phyloP scores from a whole-genome alignment of 2,329 filamentous ascomycete genomes.

The Beauveria caledonica region DNA sequence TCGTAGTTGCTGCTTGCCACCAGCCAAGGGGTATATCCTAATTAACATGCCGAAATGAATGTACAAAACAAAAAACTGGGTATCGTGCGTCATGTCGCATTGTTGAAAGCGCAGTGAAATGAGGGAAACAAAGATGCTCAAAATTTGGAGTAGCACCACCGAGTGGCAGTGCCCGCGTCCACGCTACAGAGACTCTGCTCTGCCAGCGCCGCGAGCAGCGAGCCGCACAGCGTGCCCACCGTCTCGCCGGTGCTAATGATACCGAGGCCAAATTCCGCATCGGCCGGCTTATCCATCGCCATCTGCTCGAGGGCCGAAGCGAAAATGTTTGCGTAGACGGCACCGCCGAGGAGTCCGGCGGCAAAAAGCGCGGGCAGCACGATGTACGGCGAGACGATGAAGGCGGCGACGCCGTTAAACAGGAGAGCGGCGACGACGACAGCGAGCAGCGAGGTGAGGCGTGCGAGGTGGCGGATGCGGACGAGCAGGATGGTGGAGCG shows the following conservation, averaged over 20 bases:
- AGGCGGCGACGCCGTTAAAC: slow-evolving; percentile 17
- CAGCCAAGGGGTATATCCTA: slow-evolving; percentile 4
- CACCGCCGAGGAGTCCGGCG: slow-evolving; percentile 22
- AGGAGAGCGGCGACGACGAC: slow-evolving; percentile 13
- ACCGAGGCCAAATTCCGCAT: slow-evolving; percentile 23
- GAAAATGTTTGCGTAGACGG: slow-evolving; percentile 21
- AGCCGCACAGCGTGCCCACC: slow-evolving; percentile 20
- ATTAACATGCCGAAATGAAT: neutral
- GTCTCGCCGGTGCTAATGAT: slow-evolving; percentile 22
- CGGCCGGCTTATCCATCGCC: slow-evolving; percentile 12
- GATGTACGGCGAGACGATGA: slow-evolving; percentile 17
- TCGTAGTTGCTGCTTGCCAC: neutral
- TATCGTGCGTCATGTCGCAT: neutral
- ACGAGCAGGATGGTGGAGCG: slow-evolving; percentile 18
- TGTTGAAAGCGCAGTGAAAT: slow-evolving; percentile 7
- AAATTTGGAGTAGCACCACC: slow-evolving; percentile 20
- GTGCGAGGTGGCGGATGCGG: slow-evolving; percentile 11
- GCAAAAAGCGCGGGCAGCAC: slow-evolving; percentile 20
- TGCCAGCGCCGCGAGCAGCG: slow-evolving; percentile 18
- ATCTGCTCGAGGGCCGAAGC: slow-evolving; percentile 16
- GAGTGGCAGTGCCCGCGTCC: slow-evolving; percentile 7
- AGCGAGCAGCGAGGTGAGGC: slow-evolving; percentile 11
- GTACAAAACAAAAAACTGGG: neutral
- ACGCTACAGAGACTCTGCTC: slow-evolving; percentile 19
- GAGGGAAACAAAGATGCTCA: neutral